A percentile compares a stretch with the other conserved stretches of the same genome.
These are phyloP conservation scores for Ascochyta viciae-villosae DNA, from an alignment of 2,329 filamentous ascomycete species.

Conservation along the genomic window DNA sequence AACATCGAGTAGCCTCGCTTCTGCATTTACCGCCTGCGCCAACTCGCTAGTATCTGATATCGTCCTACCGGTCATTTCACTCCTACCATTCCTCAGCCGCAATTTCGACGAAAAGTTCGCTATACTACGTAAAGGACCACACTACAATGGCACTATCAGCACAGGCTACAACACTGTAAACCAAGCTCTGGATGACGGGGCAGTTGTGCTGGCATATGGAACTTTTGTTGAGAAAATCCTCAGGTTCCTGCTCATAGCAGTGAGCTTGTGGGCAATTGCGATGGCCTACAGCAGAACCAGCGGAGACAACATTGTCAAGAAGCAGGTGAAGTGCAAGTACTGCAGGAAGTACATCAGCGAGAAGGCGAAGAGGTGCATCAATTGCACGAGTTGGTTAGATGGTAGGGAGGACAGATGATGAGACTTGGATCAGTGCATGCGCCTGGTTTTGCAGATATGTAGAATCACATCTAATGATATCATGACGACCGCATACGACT, in stretches of 20 bases:
- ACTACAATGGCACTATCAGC: constrained; percentile 49
- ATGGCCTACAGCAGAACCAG: constrained; percentile 67
- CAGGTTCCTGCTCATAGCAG: constrained; percentile 70
- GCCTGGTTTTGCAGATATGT: not conserved
- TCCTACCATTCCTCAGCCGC: constrained; percentile 72
- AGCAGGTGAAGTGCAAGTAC: constrained; percentile 71
- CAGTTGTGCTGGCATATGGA: constrained; percentile 76
- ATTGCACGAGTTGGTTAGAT: constrained; percentile 66
- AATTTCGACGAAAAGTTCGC: constrained; percentile 80
- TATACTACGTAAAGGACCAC: constrained; percentile 65
- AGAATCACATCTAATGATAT: not conserved
- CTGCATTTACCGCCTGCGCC: constrained; percentile 73
- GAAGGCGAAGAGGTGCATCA: constrained; percentile 65
- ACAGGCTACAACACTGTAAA: constrained; percentile 73
- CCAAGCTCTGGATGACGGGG: constrained; percentile 73
- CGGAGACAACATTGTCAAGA: constrained; percentile 74
- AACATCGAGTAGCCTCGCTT: constrained; percentile 62
- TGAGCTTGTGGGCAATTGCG: constrained; percentile 70
- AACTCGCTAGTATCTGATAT: constrained; percentile 76
- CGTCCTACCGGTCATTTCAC: constrained; percentile 71
- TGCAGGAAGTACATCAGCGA: constrained; percentile 69
- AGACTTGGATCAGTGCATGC: not conserved
- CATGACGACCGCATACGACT: no score
- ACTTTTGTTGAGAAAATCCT: constrained; percentile 65
- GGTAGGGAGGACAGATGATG: constrained; percentile 56